These are phyloP conservation scores for Syzygium malaccense DNA, from an alignment of 441 rosid genomes.

Conservation along the genomic window DNA sequence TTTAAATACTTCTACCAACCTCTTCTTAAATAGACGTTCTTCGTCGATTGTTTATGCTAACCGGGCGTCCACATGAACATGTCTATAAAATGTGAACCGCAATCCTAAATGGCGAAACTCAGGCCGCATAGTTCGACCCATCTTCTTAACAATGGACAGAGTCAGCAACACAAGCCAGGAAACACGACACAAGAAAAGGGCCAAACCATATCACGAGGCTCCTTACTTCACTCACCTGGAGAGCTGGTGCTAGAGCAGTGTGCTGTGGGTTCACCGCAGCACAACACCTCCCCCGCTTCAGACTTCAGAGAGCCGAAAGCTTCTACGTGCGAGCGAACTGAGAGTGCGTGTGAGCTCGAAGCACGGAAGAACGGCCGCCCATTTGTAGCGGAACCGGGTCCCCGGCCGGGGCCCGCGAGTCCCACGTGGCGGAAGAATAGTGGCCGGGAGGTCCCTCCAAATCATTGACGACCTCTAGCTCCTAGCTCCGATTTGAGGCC, in stretches of 20 bases:
- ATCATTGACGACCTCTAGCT: not conserved
- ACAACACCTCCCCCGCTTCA: not conserved
- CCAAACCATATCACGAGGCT: no score
- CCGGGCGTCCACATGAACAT: not conserved
- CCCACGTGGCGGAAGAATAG: not conserved
- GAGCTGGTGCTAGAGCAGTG: not conserved
- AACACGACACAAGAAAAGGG: no score
- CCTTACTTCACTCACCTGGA: not conserved
- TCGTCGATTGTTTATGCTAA: not conserved
- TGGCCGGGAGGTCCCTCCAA: not conserved
- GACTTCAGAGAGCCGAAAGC: not conserved
- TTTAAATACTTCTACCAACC: not conserved
- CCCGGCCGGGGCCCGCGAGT: not conserved
- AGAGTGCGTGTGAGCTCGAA: not conserved
- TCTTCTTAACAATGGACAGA: no score
- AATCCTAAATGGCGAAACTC: not conserved
- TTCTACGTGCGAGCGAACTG: not conserved
- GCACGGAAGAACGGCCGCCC: not conserved
- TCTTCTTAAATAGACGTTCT: not conserved
- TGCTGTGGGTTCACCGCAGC: not conserved
- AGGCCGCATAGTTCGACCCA: not conserved
- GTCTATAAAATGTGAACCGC: not conserved
- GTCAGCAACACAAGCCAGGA: not conserved
- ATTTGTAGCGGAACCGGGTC: not conserved
- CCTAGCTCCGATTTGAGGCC: not conserved